Conservation (phyloP, 257 asterid genomes). For the Petunia axillaris region DNA sequence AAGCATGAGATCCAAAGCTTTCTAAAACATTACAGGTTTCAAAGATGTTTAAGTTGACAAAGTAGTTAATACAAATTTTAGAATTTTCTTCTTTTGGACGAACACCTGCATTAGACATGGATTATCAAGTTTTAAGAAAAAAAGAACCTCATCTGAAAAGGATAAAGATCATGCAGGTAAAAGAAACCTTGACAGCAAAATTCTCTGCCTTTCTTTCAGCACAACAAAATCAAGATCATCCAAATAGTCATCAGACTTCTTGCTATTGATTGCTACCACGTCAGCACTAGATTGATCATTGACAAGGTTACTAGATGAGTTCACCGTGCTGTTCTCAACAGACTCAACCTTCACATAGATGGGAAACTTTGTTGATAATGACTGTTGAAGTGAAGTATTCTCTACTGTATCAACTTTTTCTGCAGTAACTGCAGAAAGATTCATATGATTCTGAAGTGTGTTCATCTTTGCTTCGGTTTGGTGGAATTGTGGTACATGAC, state of each 20-base stretch:
- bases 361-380: constrained; percentile 21
- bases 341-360: constrained; percentile 38
- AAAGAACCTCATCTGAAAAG: constrained; percentile 17
- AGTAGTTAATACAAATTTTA: not conserved
- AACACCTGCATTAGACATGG: not conserved
- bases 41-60: not conserved
- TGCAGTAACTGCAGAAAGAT: constrained; percentile 23
- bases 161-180: constrained; percentile 25
- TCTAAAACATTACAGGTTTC: not conserved
- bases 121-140: not conserved
- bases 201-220: constrained; percentile 59
- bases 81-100: not conserved
- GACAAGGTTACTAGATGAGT: constrained; percentile 27
- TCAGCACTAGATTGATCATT: constrained; percentile 27
- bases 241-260: constrained; percentile 36
- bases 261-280: constrained; percentile 40
- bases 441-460: constrained; percentile 23
- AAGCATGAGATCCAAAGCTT: not conserved
- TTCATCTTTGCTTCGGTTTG: constrained; percentile 30
- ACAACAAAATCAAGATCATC: constrained; percentile 67
- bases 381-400: constrained; percentile 28
- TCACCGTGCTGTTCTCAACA: constrained; percentile 34
- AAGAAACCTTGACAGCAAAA: constrained; percentile 59
- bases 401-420: constrained; percentile 35
- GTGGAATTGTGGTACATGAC: constrained; percentile 29